A percentile compares a stretch with the other conserved stretches of the same genome.
These are phyloP conservation scores for Plasmopara halstedii DNA, from an alignment of 352 stramenopile genomes.

Conservation along the genomic window DNA sequence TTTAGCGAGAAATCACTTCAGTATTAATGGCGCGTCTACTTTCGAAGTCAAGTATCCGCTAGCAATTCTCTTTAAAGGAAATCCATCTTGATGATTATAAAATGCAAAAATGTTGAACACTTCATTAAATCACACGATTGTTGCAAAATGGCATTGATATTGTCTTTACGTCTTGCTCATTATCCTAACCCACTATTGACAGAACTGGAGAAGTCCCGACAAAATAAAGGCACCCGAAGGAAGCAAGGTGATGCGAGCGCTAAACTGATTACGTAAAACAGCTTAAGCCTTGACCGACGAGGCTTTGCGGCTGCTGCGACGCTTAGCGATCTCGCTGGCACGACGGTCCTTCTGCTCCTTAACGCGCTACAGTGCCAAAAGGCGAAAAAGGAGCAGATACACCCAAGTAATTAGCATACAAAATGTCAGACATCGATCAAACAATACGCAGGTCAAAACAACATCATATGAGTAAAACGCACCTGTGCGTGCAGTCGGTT, in stretches of 20 bases:
- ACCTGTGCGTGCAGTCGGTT: constrained; percentile 95
- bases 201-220: constrained; percentile 1
- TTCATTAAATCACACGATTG: no score
- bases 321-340: constrained; percentile 97
- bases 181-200: constrained; percentile 20
- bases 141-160: constrained; percentile 32
- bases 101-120: no score
- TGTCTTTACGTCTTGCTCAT: constrained; percentile 36
- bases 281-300: constrained; percentile 88
- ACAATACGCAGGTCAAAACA: neutral
- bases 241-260: constrained; percentile 23
- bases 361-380: constrained; percentile 94
- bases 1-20: no score
- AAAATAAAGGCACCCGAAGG: no score
- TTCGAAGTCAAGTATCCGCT: no score
- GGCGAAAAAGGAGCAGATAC: constrained; percentile 87
- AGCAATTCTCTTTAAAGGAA: no score
- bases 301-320: constrained; percentile 95
- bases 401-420: constrained; percentile 28
- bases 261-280: constrained; percentile 16
- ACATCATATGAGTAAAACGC: no score
- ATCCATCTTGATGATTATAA: no score
- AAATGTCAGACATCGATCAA: constrained; percentile 29
- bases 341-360: constrained; percentile 97
- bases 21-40: no score